phyloP scores from a whole-genome alignment of 2,329 filamentous ascomycete genomes.

The Phaeophleospora eucalypticola region DNA sequence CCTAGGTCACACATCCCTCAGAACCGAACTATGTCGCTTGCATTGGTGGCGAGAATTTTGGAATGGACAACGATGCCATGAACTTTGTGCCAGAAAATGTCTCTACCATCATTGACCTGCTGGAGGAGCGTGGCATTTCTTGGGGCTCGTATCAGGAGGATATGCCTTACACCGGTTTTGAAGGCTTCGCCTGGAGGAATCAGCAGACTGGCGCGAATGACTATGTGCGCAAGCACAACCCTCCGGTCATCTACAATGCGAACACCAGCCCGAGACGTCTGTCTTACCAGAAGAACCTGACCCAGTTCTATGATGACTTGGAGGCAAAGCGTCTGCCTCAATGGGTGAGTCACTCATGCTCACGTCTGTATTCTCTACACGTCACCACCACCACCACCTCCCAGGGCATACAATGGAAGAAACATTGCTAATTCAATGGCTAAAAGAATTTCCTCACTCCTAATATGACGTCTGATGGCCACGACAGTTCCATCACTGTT shows the following conservation, averaged over 20 bases:
- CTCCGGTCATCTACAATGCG: constrained; percentile 59
- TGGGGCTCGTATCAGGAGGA: constrained; percentile 70
- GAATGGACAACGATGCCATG: constrained; percentile 58
- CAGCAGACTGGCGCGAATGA: constrained; percentile 62
- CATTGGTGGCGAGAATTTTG: constrained; percentile 66
- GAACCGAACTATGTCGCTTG: constrained; percentile 72
- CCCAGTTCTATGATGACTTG: constrained; percentile 64
- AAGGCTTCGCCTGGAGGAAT: constrained; percentile 61
- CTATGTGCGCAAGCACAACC: constrained; percentile 74
- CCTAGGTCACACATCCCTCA: constrained; percentile 47
- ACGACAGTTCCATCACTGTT: constrained; percentile 66
- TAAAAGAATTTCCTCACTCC: constrained; percentile 67
- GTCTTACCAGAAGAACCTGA: constrained; percentile 69
- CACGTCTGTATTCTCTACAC: too few species aligned
- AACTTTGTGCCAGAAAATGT: constrained; percentile 42
- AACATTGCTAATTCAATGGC: too few species aligned
- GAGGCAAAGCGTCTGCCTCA: constrained; percentile 62
- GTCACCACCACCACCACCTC: too few species aligned
- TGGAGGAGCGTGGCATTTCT: constrained; percentile 40
- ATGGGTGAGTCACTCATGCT: too few species aligned
- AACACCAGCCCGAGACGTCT: constrained; percentile 57
- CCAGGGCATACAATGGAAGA: too few species aligned
- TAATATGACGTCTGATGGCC: constrained; percentile 72
- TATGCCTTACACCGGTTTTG: constrained; percentile 69
- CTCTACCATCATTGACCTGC: constrained; percentile 39